phyloP scores from a whole-genome alignment of 2,329 filamentous ascomycete genomes.

The Arthroderma sp. region DNA sequence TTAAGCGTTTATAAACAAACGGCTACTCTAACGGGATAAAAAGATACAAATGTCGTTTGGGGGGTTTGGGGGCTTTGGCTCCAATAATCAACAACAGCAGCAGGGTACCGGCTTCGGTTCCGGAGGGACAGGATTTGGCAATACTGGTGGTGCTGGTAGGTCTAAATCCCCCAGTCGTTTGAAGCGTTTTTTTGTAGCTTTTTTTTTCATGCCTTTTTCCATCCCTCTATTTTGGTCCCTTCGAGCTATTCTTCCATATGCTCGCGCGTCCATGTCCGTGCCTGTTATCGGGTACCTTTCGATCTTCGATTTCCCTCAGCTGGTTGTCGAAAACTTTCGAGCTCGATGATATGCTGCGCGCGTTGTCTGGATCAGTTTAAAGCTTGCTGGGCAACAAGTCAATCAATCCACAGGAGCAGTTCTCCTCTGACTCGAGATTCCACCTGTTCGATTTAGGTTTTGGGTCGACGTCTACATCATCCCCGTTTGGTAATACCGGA shows the following conservation, averaged over 20 bases:
- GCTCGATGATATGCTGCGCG: too few species aligned
- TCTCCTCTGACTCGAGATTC: slow-evolving; percentile 8
- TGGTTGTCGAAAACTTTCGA: too few species aligned
- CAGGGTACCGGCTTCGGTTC: slow-evolving; percentile 10
- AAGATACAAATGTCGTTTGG: too few species aligned
- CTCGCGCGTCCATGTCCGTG: neutral
- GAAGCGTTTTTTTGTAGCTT: slow-evolving; percentile 3
- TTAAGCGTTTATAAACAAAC: too few species aligned
- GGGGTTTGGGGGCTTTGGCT: slow-evolving; percentile 10
- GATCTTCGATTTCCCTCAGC: too few species aligned
- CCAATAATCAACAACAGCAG: slow-evolving; percentile 8
- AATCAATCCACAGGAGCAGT: slow-evolving; percentile 2
- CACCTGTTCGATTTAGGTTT: slow-evolving; percentile 20
- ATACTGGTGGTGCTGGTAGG: slow-evolving; percentile 11
- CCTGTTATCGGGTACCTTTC: too few species aligned
- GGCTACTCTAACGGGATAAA: too few species aligned
- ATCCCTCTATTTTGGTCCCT: slow-evolving; percentile 1
- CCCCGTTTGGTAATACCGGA: slow-evolving; percentile 23
- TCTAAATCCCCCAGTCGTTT: slow-evolving; percentile 1
- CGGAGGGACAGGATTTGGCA: slow-evolving; percentile 6
- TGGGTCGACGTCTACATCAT: slow-evolving; percentile 22
- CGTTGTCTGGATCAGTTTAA: too few species aligned
- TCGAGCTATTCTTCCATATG: neutral
- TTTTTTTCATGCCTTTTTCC: slow-evolving; percentile 2
- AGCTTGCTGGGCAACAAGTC: neutral